Conservation (phyloP, 345 rosid genomes). For the Euclidium syriacum region DNA sequence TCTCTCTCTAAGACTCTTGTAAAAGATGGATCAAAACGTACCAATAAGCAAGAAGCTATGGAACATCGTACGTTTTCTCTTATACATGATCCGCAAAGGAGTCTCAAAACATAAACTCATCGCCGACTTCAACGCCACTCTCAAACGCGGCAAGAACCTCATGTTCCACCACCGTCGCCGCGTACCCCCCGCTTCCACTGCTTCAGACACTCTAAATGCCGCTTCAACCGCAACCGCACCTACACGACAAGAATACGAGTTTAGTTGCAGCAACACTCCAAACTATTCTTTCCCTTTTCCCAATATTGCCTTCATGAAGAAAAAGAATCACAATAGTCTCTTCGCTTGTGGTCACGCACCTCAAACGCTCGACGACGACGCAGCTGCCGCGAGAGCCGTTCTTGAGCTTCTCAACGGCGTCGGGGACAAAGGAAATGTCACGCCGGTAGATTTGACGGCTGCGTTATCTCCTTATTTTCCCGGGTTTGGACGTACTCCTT, state of each 20-base stretch:
- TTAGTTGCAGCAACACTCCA: constrained; percentile 96
- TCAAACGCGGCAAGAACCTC: constrained; percentile 80
- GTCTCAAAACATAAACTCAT: constrained; percentile 54
- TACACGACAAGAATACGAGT: constrained; percentile 59
- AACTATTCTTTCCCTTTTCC: constrained; percentile 46
- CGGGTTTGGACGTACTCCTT: constrained; percentile 75
- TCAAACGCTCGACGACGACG: constrained; percentile 50
- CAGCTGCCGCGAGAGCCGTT: constrained; percentile 44
- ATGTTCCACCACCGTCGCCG: constrained; percentile 47
- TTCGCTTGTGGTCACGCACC: constrained; percentile 62
- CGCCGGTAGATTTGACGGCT: constrained; percentile 39
- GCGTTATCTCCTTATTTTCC: constrained; percentile 78
- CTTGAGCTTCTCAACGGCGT: constrained; percentile 54
- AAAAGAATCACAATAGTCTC: constrained; percentile 38
- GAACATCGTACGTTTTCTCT: constrained; percentile 55
- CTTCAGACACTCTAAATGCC: constrained; percentile 1
- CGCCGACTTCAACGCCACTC: constrained; percentile 64
- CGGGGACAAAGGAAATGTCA: constrained; percentile 22
- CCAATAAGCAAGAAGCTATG: constrained; percentile 59
- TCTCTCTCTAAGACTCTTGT: neutral
- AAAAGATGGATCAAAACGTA: constrained; percentile 37
- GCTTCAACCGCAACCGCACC: constrained; percentile 32
- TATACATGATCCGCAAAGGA: constrained; percentile 74
- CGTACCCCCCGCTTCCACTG: constrained; percentile 3
- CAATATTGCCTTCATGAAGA: constrained; percentile 32